Evolutionary conservation across 257 asterid species (phyloP).

Genomic region (Ballota nigra): DNA sequence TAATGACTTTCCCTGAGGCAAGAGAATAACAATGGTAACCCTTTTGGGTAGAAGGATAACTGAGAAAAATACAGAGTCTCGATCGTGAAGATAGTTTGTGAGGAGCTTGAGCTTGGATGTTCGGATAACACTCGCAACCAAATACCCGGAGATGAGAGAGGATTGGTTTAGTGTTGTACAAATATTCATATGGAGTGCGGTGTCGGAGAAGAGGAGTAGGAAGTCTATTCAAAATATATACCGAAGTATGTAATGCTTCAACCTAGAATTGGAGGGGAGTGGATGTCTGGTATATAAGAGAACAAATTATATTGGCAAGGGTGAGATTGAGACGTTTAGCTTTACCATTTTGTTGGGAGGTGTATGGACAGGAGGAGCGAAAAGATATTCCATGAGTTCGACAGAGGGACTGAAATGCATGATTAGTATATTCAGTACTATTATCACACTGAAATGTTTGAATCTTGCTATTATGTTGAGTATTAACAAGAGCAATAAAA

Average conservation of each 20-base stretch:
- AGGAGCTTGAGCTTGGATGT: too few species aligned
- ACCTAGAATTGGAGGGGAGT: not conserved
- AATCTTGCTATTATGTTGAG: not conserved
- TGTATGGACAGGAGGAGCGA: not conserved
- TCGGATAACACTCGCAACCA: too few species aligned
- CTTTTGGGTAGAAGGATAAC: not conserved
- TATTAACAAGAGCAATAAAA: not conserved
- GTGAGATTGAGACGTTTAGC: not conserved
- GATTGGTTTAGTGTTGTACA: not conserved
- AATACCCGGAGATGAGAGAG: too few species aligned
- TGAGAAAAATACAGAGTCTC: not conserved
- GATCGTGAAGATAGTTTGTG: not conserved
- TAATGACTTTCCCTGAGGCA: not conserved
- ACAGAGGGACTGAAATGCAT: not conserved
- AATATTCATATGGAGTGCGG: not conserved
- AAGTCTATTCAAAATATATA: not conserved
- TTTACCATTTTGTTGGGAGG: not conserved
- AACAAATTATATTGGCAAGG: not conserved
- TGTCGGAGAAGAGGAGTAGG: too few species aligned
- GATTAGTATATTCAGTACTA: not conserved
- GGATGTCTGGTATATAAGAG: not conserved
- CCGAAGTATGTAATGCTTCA: not conserved
- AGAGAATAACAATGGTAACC: not conserved
- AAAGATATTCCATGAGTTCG: not conserved
- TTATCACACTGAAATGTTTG: not conserved